Evolutionary conservation across 768 basidiomycete species (phyloP).

Genomic region (Glaciozyma martinii): DNA sequence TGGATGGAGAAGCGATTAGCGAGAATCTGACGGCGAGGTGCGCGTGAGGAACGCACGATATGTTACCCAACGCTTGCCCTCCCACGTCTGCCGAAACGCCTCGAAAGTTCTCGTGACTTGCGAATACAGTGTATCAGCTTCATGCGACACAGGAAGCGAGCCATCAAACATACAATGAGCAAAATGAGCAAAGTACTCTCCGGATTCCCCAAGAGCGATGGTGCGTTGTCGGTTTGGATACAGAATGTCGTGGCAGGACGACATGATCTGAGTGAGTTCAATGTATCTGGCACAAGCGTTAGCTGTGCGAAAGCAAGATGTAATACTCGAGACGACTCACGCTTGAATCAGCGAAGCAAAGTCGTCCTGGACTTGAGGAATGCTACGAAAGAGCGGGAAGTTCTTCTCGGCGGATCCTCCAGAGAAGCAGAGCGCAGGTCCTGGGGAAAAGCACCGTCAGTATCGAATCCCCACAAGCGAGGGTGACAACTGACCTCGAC

Average conservation of each 20-base stretch:
- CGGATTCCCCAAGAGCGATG: slow-evolving; percentile 15
- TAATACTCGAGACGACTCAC: background rate
- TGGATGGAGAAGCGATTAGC: background rate
- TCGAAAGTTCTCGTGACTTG: slow-evolving; percentile 10
- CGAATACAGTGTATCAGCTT: background rate
- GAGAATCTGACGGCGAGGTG: background rate
- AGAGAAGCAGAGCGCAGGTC: background rate
- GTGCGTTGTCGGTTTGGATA: slow-evolving; percentile 30
- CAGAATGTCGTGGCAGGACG: slow-evolving; percentile 27
- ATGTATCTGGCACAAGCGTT: background rate
- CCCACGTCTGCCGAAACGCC: slow-evolving; percentile 11
- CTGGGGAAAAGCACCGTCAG: background rate
- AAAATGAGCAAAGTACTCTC: slow-evolving; percentile 19
- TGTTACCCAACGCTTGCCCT: slow-evolving; percentile 1
- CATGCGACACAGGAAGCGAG: background rate
- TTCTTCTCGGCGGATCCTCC: slow-evolving; percentile 10
- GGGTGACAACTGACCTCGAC: background rate
- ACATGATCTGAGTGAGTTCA: slow-evolving; percentile 30
- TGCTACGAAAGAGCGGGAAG: slow-evolving; percentile 28
- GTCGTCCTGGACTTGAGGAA: slow-evolving; percentile 27
- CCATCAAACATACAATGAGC: background rate
- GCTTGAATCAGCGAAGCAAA: slow-evolving; percentile 28
- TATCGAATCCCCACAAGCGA: background rate
- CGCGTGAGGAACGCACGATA: background rate
- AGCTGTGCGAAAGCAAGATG: background rate